Percentiles rank a stretch among this genome's conserved stretches.
Conservation (phyloP, 2,329 filamentous ascomycete species). For the Pseudocercospora fuligena region DNA sequence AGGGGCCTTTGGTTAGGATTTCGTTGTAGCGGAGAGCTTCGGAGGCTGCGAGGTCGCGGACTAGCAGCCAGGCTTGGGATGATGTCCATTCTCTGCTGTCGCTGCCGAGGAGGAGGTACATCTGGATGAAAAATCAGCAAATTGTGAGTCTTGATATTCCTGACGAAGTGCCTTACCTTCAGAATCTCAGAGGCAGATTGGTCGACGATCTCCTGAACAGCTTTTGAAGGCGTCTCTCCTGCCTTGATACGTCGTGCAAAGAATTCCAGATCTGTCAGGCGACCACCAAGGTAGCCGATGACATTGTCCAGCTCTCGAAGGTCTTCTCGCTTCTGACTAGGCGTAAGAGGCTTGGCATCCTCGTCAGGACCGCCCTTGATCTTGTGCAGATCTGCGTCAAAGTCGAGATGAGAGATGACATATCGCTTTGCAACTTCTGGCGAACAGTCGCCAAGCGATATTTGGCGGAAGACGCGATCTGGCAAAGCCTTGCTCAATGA, state of each 20-base stretch:
- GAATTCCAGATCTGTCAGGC: slow-evolving; percentile 94
- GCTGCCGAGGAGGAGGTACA: slow-evolving; percentile 74
- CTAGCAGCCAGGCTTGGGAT: slow-evolving; percentile 88
- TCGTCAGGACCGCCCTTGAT: slow-evolving; percentile 44
- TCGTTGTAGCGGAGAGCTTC: slow-evolving; percentile 82
- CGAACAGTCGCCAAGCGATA: slow-evolving; percentile 83
- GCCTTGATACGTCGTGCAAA: slow-evolving; percentile 87
- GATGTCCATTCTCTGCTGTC: slow-evolving; percentile 71
- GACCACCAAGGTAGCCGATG: slow-evolving; percentile 82
- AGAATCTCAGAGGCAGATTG: slow-evolving; percentile 88
- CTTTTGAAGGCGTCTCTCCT: slow-evolving; percentile 79
- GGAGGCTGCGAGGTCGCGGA: slow-evolving; percentile 74
- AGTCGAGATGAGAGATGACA: slow-evolving; percentile 79
- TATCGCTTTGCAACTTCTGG: slow-evolving; percentile 85
- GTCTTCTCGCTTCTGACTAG: slow-evolving; percentile 58
- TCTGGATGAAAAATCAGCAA: slow-evolving; percentile 40
- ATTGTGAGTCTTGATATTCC: not conserved
- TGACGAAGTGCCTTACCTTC: slow-evolving; percentile 52
- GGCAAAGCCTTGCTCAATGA: slow-evolving; percentile 84
- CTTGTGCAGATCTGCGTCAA: slow-evolving; percentile 41
- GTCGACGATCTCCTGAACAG: slow-evolving; percentile 85
- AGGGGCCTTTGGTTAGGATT: slow-evolving; percentile 75
- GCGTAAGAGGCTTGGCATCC: slow-evolving; percentile 48
- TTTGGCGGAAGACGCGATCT: slow-evolving; percentile 85
- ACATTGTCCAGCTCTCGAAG: slow-evolving; percentile 77